A percentile compares a stretch with the other conserved stretches of the same genome.
Conservation (phyloP, 192 early-diverging fungal genomes). For the Chytriomyces sp. region DNA sequence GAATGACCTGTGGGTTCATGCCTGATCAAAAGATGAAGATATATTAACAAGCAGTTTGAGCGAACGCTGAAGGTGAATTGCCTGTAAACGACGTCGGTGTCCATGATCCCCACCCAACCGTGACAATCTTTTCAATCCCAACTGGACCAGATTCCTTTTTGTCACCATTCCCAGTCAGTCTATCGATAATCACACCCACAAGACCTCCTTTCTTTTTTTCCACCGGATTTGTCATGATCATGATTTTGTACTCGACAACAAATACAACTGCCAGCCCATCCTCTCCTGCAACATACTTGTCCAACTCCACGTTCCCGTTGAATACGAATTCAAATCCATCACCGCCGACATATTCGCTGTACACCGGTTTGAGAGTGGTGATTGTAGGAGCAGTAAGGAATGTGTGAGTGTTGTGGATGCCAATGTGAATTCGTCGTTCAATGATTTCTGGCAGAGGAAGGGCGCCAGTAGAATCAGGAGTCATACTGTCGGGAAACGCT, state of each 20-base stretch:
- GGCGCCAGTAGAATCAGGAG: slow-evolving; percentile 31
- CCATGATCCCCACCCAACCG: slow-evolving; percentile 50
- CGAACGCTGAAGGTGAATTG: slow-evolving; percentile 9
- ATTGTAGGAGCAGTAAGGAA: slow-evolving; percentile 48
- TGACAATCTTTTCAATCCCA: slow-evolving; percentile 44
- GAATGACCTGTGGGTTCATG: slow-evolving; percentile 18
- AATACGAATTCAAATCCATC: slow-evolving; percentile 44
- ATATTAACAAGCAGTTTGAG: background rate
- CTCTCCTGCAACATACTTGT: slow-evolving; percentile 35
- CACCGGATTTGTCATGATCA: slow-evolving; percentile 32
- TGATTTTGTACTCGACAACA: slow-evolving; percentile 54
- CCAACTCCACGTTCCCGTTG: slow-evolving; percentile 45
- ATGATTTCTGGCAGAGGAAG: slow-evolving; percentile 40
- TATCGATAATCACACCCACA: slow-evolving; percentile 34
- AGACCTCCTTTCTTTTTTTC: slow-evolving; percentile 37
- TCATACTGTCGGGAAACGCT: slow-evolving; percentile 19
- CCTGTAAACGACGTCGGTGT: slow-evolving; percentile 28
- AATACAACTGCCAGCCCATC: slow-evolving; percentile 48
- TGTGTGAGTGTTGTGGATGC: slow-evolving; percentile 55
- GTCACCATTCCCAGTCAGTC: slow-evolving; percentile 4
- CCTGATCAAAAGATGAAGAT: slow-evolving; percentile 5
- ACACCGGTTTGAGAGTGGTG: slow-evolving; percentile 37
- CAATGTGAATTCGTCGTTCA: slow-evolving; percentile 55
- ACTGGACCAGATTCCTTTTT: slow-evolving; percentile 4
- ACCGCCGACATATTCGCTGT: slow-evolving; percentile 34